Conservation (phyloP, 306 rosid species). For the Cercis canadensis region DNA sequence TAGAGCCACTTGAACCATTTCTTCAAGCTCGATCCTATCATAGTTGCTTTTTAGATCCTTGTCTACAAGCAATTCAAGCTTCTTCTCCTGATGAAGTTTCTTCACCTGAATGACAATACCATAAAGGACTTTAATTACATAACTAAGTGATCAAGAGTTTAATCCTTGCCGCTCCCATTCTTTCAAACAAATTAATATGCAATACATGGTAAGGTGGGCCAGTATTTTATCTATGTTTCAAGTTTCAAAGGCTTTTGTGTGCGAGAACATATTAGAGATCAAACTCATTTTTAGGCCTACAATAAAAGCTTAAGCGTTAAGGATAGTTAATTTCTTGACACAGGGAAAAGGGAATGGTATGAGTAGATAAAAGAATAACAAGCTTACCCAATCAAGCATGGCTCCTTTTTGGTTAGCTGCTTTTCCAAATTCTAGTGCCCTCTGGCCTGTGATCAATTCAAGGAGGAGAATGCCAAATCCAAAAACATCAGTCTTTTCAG, state of each 20-base stretch:
- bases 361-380: neutral
- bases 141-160: no score
- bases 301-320: no score
- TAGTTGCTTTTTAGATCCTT: slow-evolving; percentile 80
- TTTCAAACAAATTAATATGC: no score
- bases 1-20: slow-evolving; percentile 89
- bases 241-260: no score
- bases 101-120: slow-evolving; percentile 60
- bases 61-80: slow-evolving; percentile 80
- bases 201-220: no score
- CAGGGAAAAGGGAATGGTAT: neutral
- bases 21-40: slow-evolving; percentile 82
- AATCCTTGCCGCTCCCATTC: no score
- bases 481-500: slow-evolving; percentile 94
- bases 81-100: slow-evolving; percentile 82
- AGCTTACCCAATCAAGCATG: slow-evolving; percentile 90
- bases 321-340: no score
- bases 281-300: no score
- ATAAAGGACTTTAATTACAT: neutral
- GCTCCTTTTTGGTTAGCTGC: slow-evolving; percentile 90
- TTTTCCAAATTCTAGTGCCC: slow-evolving; percentile 90
- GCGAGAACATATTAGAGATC: no score
- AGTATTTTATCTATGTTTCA: no score
- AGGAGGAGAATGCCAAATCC: slow-evolving; percentile 94
- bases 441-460: slow-evolving; percentile 85